Base-by-base conservation (phyloP, 2,329 filamentous ascomycete genomes). In the Xylariaceae sp. region DNA sequence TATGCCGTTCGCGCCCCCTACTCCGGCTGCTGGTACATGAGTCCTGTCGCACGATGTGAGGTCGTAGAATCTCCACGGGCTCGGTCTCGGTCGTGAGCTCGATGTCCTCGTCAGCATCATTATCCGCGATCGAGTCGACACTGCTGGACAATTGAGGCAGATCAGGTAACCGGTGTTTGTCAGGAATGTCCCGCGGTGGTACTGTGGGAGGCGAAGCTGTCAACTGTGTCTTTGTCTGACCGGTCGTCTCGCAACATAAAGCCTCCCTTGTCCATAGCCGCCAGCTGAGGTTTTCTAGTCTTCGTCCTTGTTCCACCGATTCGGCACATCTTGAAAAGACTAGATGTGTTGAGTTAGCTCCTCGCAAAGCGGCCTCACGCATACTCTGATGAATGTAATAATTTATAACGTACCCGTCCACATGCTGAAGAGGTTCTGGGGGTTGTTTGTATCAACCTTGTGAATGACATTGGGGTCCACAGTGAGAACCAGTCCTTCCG, bases 231-330 rank as follows among this genome's bases (percentile, higher is more conserved):
- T 81, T 77, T 68, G 81, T 78, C 67, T 81, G 79, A 60, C 82
- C 79, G 45, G 82, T 53, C n/a, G 57, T 82, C 63, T 90, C 88
- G 75, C 88, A 92, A 76, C 92, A 96, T 69, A 96, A 91, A 9
- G 90, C 93, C 73, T 97, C 92, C 70, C 92, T 84, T 69, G 91
- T 95, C 93, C 92, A 97, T 62, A 97, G 78, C 69, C 94, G 82
- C 94, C 94, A 97, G 73, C 89, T 95, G 64, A 99, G 80, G 77
- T 99, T 97, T 74, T 97, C 94, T 72, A 97, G 80, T 71, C 94
- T 83, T 72, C 90, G 87, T 59, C 94, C 94, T 75, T 97, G 89
- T 73, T 96, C 90, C 73, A 97, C 88, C 55, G 92, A 94, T 71
- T 94, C 90, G 72, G 92, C 91, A 75, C 93, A 96, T 77, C 92